phyloP scores from a whole-genome alignment of 495 filamentous ascomycete species.

The Hypoxylon intermedium region DNA sequence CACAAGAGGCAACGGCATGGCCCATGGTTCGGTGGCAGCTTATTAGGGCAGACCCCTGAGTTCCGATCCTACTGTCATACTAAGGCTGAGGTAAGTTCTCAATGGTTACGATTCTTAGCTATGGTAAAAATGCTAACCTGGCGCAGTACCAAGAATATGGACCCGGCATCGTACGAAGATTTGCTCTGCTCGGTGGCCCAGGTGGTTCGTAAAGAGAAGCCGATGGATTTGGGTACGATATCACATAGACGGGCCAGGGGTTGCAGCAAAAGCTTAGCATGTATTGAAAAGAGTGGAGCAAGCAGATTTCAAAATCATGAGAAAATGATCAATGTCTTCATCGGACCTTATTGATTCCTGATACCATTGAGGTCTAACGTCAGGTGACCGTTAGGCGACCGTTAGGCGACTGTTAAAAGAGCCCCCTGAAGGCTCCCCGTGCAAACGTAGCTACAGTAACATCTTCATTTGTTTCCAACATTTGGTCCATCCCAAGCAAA shows the following conservation, averaged over 20 bases:
- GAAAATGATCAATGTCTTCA: constrained; percentile 15
- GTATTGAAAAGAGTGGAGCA: constrained; percentile 35
- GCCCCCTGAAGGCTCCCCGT: too few species aligned
- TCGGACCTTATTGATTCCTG: neutral
- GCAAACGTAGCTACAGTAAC: too few species aligned
- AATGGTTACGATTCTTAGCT: neutral
- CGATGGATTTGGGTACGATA: constrained; percentile 20
- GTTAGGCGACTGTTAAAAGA: too few species aligned
- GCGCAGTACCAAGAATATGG: constrained; percentile 88
- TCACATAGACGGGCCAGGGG: constrained; percentile 28
- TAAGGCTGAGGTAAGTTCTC: constrained; percentile 73
- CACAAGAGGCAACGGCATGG: constrained; percentile 98
- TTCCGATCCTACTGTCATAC: constrained; percentile 99
- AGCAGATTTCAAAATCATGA: constrained; percentile 26
- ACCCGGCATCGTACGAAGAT: constrained; percentile 92
- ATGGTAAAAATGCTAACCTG: constrained; percentile 29
- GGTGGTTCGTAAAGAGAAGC: constrained; percentile 61
- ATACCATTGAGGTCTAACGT: neutral
- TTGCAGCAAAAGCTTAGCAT: constrained; percentile 28
- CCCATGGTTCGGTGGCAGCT: constrained; percentile 96
- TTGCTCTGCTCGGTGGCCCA: constrained; percentile 91
- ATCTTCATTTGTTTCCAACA: too few species aligned
- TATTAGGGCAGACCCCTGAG: constrained; percentile 97
- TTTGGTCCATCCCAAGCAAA: too few species aligned
- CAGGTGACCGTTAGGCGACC: too few species aligned